Conservation (phyloP, 257 asterid species). For the Nemophila menziesii region DNA sequence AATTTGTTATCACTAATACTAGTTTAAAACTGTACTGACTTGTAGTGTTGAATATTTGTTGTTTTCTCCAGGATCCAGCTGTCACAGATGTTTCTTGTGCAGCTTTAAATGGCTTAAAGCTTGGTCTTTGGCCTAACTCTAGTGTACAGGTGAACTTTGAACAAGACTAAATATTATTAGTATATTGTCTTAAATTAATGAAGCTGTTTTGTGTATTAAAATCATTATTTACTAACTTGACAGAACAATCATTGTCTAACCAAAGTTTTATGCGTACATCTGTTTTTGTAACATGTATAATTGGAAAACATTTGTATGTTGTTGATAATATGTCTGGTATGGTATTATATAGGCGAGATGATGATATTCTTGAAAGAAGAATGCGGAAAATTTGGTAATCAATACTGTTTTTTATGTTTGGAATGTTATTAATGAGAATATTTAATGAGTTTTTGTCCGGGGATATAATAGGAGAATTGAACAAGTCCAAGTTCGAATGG, state of each 20-base stretch:
- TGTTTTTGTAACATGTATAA: too few relatives aligned
- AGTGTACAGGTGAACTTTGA: conserved; percentile 46
- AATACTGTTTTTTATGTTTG: too few relatives aligned
- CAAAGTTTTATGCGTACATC: conserved; percentile 49
- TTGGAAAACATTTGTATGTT: too few relatives aligned
- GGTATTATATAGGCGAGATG: conserved; percentile 45
- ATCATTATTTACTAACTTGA: too few relatives aligned
- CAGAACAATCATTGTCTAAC: conserved; percentile 52
- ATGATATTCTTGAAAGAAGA: conserved; percentile 51
- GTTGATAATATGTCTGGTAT: conserved; percentile 10
- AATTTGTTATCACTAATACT: too few relatives aligned
- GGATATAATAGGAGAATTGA: conserved; percentile 43
- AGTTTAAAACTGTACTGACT: too few relatives aligned
- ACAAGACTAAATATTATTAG: conserved; percentile 33
- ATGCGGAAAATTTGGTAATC: conserved; percentile 56
- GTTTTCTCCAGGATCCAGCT: conserved; percentile 58
- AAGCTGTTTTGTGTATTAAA: too few relatives aligned
- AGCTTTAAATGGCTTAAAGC: conserved; percentile 91
- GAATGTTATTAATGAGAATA: too few relatives aligned
- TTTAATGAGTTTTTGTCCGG: too few relatives aligned
- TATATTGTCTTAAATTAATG: too few relatives aligned
- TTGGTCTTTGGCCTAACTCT: conserved; percentile 58
- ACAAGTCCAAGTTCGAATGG: conserved; percentile 32
- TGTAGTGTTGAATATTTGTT: too few relatives aligned
- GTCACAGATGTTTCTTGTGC: conserved; percentile 96